These are phyloP conservation scores for Pseudocercospora eumusae DNA, from an alignment of 2,329 filamentous ascomycete species.

Conservation along the genomic window DNA sequence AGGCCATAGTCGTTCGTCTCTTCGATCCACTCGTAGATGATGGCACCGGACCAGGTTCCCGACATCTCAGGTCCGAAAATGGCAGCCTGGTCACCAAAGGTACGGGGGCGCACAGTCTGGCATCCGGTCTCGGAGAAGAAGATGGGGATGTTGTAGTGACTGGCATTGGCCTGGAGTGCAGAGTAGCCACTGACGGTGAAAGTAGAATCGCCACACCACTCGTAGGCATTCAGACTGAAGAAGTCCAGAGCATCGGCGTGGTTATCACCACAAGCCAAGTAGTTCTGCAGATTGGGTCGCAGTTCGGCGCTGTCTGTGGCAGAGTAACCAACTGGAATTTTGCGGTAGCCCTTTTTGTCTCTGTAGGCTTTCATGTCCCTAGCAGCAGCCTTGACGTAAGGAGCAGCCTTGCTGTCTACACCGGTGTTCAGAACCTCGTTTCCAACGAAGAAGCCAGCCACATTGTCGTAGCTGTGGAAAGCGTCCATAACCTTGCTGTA, in stretches of 20 bases:
- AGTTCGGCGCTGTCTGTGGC: conserved; percentile 77
- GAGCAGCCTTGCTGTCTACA: conserved; percentile 64
- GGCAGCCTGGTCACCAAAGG: conserved; percentile 71
- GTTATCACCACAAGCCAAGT: conserved; percentile 76
- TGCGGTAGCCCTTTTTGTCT: conserved; percentile 71
- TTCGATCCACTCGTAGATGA: conserved; percentile 88
- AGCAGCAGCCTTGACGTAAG: conserved; percentile 68
- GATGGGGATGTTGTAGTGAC: conserved; percentile 76
- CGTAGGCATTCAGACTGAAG: conserved; percentile 73
- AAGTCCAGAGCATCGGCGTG: conserved; percentile 73
- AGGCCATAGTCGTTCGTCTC: conserved; percentile 82
- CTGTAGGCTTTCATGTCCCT: conserved; percentile 83
- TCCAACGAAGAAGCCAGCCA: conserved; percentile 81
- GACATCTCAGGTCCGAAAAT: conserved; percentile 76
- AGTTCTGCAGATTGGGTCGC: conserved; percentile 67
- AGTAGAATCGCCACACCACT: conserved; percentile 32
- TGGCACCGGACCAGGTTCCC: conserved; percentile 70
- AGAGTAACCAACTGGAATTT: conserved; percentile 83
- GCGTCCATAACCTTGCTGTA: conserved; percentile 74
- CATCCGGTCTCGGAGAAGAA: conserved; percentile 91
- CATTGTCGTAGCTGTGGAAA: conserved; percentile 76
- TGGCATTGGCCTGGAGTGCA: conserved; percentile 65
- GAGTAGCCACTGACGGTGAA: conserved; percentile 64
- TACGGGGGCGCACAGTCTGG: conserved; percentile 63
- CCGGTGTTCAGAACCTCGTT: conserved; percentile 75